These are phyloP conservation scores for Boletus reticuloceps DNA, from an alignment of 768 basidiomycete genomes.

Conservation along the genomic window DNA sequence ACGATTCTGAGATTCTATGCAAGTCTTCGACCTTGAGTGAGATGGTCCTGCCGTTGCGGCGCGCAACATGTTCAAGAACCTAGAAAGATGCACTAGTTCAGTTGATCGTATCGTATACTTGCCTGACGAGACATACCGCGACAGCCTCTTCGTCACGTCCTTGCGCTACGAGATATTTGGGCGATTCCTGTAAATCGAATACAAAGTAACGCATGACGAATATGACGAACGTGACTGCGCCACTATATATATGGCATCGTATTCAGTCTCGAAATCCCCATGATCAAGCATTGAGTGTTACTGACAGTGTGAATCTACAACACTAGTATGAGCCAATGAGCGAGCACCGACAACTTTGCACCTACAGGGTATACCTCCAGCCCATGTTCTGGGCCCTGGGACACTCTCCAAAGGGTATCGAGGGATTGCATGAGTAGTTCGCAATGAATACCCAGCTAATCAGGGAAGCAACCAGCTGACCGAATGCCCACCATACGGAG, in stretches of 20 bases:
- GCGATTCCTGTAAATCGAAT: constrained; percentile 59
- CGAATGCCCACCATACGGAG: constrained; percentile 52
- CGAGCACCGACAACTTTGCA: not conserved
- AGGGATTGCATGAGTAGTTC: constrained; percentile 48
- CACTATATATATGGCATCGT: constrained; percentile 32
- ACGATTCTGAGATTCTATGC: constrained; percentile 24
- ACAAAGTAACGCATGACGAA: constrained; percentile 55
- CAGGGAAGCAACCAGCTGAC: constrained; percentile 48
- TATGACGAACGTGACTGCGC: constrained; percentile 47
- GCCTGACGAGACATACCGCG: constrained; percentile 26
- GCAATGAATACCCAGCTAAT: constrained; percentile 57
- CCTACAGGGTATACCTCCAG: constrained; percentile 55
- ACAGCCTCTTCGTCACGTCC: constrained; percentile 58
- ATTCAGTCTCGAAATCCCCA: constrained; percentile 1
- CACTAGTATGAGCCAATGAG: not conserved
- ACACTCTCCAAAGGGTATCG: constrained; percentile 38
- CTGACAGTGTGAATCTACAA: constrained; percentile 41
- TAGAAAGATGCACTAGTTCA: constrained; percentile 11
- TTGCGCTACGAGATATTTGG: constrained; percentile 58
- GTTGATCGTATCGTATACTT: not conserved
- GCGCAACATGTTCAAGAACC: constrained; percentile 50
- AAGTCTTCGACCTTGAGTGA: constrained; percentile 47
- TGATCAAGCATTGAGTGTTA: constrained; percentile 1
- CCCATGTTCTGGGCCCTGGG: constrained; percentile 52
- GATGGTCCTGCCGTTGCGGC: constrained; percentile 43